Conservation (phyloP, 2,329 filamentous ascomycete genomes). For the Cercospora sojina region DNA sequence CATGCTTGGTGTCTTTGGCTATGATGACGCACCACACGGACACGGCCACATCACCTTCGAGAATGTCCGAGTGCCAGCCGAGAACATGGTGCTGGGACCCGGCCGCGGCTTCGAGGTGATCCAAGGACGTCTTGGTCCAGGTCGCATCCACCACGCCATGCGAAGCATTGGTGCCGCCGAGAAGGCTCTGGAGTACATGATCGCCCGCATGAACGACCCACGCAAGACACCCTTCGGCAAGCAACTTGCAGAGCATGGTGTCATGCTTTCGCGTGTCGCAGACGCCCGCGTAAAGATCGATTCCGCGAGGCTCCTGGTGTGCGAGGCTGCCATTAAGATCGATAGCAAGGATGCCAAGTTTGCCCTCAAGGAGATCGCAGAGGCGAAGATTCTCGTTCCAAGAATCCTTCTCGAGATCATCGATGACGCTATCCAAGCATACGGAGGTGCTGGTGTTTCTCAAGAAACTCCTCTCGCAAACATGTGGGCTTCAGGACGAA, state of each 20-base stretch:
- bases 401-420: slow-evolving; percentile 80
- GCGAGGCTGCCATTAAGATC: slow-evolving; percentile 94
- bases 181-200: slow-evolving; percentile 88
- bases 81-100: slow-evolving; percentile 86
- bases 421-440: slow-evolving; percentile 82
- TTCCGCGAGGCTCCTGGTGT: slow-evolving; percentile 80
- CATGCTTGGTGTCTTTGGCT: slow-evolving; percentile 93
- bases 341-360: slow-evolving; percentile 85
- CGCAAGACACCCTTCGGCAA: slow-evolving; percentile 89
- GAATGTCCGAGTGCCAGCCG: slow-evolving; percentile 81
- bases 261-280: slow-evolving; percentile 93
- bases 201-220: slow-evolving; percentile 90
- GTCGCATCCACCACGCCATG: slow-evolving; percentile 98
- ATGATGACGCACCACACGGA: slow-evolving; percentile 94
- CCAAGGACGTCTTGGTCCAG: slow-evolving; percentile 91
- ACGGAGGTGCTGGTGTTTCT: slow-evolving; percentile 82
- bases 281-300: slow-evolving; percentile 92
- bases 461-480: slow-evolving; percentile 89
- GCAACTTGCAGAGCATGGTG: slow-evolving; percentile 80
- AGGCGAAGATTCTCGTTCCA: slow-evolving; percentile 91
- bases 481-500: slow-evolving; percentile 38
- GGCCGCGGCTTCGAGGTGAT: slow-evolving; percentile 98
- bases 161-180: slow-evolving; percentile 88
- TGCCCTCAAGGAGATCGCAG: slow-evolving; percentile 87
- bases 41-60: slow-evolving; percentile 90